Base-by-base conservation (phyloP, 768 basidiomycete species). In the Tulasnella calospora region DNA sequence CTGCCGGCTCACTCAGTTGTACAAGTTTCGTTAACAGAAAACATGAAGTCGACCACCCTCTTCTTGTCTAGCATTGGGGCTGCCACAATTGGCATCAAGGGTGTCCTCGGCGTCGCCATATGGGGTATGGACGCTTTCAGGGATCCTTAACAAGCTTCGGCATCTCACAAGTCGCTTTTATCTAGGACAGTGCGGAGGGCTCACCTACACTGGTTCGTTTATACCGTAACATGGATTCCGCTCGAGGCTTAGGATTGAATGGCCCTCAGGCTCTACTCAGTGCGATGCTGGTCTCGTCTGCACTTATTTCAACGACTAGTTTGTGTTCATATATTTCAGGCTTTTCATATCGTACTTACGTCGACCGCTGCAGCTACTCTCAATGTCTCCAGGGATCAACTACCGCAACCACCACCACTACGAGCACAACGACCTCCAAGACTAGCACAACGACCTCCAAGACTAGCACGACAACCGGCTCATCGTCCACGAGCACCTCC, bases 401-500 rank as follows among this genome's bases (percentile, higher is more conserved):
- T 19, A 72, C 71, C 21, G 30, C 35, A 2, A 13, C 61, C 30
- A 30, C 13, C 23, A 38, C 71, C 4, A 40, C 71, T 4, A 38
- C 71, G 13, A n/a, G 27, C 33, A 36, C 12, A 8, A 72, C 35
- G 35, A n/a, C 44, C 15, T 8, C 27, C 36, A 79, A 6, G 38
- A 71, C 69, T 46, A 57, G 44, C 30, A 73, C 51, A 57, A 77
- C 79, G 61, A 33, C 35, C 71, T 41, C 30, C 5, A 67, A 35
- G 61, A 67, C 61, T 3, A 33, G 10, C 38, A 40, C 71, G 1
- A 72, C 38, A 0, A 72, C 38, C 36, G 38, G 33, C 3, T 40
- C 71, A 0, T 72, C 71, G 4, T 72, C 74, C 13, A 75, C 46
- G 3, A 75, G 38, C 44, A n/a, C 55, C 2, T 57, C 55, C n/a